Evolutionary conservation across 495 filamentous ascomycete species (phyloP).

Genomic region (Aspergillus ellipticus): DNA sequence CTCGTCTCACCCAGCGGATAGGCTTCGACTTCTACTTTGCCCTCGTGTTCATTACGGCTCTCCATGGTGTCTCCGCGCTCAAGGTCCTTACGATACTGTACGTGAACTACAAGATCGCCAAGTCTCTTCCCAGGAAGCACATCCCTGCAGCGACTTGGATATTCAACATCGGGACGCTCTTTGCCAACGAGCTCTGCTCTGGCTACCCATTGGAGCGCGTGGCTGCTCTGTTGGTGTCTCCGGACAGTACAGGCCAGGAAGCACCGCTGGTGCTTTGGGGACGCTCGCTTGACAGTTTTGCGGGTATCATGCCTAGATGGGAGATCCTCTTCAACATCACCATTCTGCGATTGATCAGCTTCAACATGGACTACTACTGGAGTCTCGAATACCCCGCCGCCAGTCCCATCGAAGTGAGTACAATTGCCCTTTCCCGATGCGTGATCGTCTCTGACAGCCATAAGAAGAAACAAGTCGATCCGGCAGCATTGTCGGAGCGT

Average conservation of each 20-base stretch:
- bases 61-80: slow-evolving; percentile 80
- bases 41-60: slow-evolving; percentile 65
- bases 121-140: slow-evolving; percentile 58
- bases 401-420: slow-evolving; percentile 79
- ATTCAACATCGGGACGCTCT: slow-evolving; percentile 85
- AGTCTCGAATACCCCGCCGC: slow-evolving; percentile 61
- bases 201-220: slow-evolving; percentile 73
- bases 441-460: slow-evolving; percentile 52
- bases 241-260: slow-evolving; percentile 27
- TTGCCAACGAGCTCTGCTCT: slow-evolving; percentile 79
- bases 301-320: slow-evolving; percentile 84
- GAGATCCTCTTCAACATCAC: slow-evolving; percentile 96
- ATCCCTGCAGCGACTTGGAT: slow-evolving; percentile 79
- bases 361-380: slow-evolving; percentile 98
- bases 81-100: slow-evolving; percentile 80
- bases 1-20: slow-evolving; percentile 68
- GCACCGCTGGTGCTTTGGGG: slow-evolving; percentile 54
- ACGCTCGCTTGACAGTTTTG: slow-evolving; percentile 64
- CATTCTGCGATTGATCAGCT: slow-evolving; percentile 88
- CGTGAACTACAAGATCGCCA: slow-evolving; percentile 77
- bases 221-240: slow-evolving; percentile 46
- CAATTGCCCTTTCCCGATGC: not conserved
- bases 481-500: slow-evolving; percentile 74
- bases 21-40: slow-evolving; percentile 84
- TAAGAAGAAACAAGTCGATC: slow-evolving; percentile 99